phyloP scores from a whole-genome alignment of 306 rosid genomes.

The Prosopis cineraria region DNA sequence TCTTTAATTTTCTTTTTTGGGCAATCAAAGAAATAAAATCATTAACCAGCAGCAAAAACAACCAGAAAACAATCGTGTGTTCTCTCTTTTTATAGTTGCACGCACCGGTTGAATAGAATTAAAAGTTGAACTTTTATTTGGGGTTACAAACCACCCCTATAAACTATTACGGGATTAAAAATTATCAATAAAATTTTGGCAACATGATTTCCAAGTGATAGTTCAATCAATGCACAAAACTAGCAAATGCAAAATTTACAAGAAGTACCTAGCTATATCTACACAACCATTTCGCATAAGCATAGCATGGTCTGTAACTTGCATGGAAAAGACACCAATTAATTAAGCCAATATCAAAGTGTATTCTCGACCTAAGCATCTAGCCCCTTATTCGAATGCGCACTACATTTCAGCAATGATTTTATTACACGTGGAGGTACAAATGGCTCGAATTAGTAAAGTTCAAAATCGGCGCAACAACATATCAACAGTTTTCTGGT shows the following conservation, averaged over 20 bases:
- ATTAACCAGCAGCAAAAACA: no score
- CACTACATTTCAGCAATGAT: neutral
- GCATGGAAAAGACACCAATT: neutral
- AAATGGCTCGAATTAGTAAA: neutral
- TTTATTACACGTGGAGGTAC: no score
- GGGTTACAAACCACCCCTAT: no score
- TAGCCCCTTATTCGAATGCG: neutral
- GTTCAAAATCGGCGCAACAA: neutral
- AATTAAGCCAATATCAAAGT: neutral
- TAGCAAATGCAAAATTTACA: neutral
- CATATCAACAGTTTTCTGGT: slow-evolving; percentile 8
- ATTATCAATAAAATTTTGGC: neutral
- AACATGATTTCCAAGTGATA: neutral
- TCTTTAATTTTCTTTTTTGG: no score
- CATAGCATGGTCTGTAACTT: neutral
- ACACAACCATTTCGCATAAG: neutral
- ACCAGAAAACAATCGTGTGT: no score
- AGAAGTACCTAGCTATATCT: neutral
- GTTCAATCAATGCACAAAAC: neutral
- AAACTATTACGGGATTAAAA: neutral
- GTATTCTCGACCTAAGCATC: neutral
- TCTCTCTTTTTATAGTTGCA: no score
- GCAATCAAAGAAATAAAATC: no score
- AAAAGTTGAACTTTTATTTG: neutral
- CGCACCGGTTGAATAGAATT: no score